Base-by-base conservation (phyloP, 805 yeast species). In the Hanseniaspora occidentalis region DNA sequence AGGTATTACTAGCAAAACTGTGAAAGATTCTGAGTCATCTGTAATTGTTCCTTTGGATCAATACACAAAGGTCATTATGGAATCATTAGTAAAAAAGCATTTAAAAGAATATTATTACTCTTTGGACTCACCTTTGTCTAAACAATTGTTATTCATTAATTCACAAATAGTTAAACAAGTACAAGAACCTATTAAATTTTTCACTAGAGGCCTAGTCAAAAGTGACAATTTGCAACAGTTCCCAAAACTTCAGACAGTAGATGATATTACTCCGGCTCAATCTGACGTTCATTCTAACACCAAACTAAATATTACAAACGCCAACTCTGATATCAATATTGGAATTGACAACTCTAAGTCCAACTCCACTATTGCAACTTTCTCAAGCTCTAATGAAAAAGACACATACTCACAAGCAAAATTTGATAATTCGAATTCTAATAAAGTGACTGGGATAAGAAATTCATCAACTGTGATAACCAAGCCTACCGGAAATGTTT, bases 111-210 rank as follows among this genome's bases (percentile, higher is more conserved):
- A 40, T 31, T 36, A 40, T 35, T 60, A 56, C 9, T 50, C 61
- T 1, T 34, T 53, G 5, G 24, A 39, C 9, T 57, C 63, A 1
- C 51, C 54, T 6, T 29, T 51, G 8, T 41, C 45, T 16, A 29
- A 42, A 5, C 36, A 39, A 10, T 39, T 58, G 7, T 24, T 58
- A 17, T 39, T 37, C 3, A 42, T 50, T 14, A 57, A 58, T 41
- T 45, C 46, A 20, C 38, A 39, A 18, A 36, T 57, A 10, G 43
- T 54, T 4, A 41, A 45, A 13, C 42, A 39, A 31, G 23, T 53
- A 2, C 47, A 46, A 42, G 44, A 43, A 38, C 44, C 44, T 17
- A 29, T 41, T 39, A 24, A 45, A 25, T 48, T 51, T 39, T 34
- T 38, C 13, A 36, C 37, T 26, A 31, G 37, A 16, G 37, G 40